Evolutionary conservation across 768 basidiomycete genomes (phyloP).

Genomic region (Rhodosporidiobolus sp.): DNA sequence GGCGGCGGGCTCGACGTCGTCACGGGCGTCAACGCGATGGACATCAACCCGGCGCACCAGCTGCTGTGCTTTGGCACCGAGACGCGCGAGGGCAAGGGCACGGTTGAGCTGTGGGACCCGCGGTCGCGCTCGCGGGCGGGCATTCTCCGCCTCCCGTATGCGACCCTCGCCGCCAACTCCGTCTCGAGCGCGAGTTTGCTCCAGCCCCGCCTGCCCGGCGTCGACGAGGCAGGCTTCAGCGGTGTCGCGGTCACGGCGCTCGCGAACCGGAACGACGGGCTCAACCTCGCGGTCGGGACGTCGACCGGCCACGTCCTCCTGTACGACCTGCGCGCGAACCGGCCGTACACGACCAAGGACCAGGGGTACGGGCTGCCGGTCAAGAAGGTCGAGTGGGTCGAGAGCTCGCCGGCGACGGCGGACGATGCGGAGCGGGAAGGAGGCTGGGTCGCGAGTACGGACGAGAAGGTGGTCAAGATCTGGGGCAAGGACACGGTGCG

Average conservation of each 20-base stretch:
- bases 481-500: constrained; percentile 84
- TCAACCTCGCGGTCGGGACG: constrained; percentile 91
- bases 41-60: constrained; percentile 90
- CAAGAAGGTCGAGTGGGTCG: constrained; percentile 80
- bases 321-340: constrained; percentile 84
- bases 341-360: constrained; percentile 83
- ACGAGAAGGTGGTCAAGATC: constrained; percentile 95
- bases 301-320: constrained; percentile 90
- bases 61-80: constrained; percentile 85
- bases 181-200: constrained; percentile 36
- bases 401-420: constrained; percentile 62
- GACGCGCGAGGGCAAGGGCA: constrained; percentile 59
- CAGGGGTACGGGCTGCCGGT: constrained; percentile 94
- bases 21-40: constrained; percentile 80
- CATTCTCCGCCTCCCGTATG: constrained; percentile 56
- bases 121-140: constrained; percentile 75
- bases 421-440: constrained; percentile 64
- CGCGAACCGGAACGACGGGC: constrained; percentile 76
- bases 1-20: constrained; percentile 57
- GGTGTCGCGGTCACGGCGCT: constrained; percentile 66
- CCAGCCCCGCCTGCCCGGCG: constrained; percentile 34
- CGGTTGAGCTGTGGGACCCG: constrained; percentile 95
- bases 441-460: constrained; percentile 83
- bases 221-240: constrained; percentile 20
- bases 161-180: constrained; percentile 26